A percentile compares a stretch with the other conserved stretches of the same genome.
Conservation (phyloP, 2,329 filamentous ascomycete species). For the Ustulina deusta region DNA sequence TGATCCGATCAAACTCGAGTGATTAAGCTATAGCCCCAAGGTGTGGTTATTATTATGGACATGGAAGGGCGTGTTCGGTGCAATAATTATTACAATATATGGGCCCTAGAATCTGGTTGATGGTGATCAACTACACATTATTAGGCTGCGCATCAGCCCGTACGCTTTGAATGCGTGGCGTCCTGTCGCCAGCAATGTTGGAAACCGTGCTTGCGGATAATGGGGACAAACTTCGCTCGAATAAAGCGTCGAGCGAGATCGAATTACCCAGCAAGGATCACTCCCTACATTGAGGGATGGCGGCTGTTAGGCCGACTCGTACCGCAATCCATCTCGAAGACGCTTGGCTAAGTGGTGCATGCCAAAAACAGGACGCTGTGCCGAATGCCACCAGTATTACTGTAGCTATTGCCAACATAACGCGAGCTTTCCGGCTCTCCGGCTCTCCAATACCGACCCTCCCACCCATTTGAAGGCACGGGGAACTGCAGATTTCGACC, state of each 20-base stretch:
- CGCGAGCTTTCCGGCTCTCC: background rate
- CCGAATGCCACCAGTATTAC: conserved; percentile 21
- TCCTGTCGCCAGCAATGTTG: conserved; percentile 8
- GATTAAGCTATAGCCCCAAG: conserved; percentile 1
- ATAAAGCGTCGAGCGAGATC: conserved; percentile 8
- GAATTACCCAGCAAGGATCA: conserved; percentile 18
- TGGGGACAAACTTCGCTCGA: conserved; percentile 15
- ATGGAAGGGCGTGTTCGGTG: background rate
- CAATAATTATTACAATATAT: background rate
- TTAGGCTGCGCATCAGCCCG: conserved; percentile 2
- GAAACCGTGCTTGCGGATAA: conserved; percentile 12
- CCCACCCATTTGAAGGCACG: conserved; percentile 15
- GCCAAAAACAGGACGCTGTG: conserved; percentile 13
- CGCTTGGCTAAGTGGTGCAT: conserved; percentile 22
- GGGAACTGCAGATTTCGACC: conserved; percentile 27
- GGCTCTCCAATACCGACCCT: conserved; percentile 17
- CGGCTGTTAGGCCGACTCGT: background rate
- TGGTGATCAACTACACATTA: conserved; percentile 14
- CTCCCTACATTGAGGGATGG: conserved; percentile 22
- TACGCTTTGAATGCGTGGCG: conserved; percentile 16
- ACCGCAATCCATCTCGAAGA: background rate
- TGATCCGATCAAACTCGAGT: conserved; percentile 5
- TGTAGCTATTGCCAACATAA: conserved; percentile 20
- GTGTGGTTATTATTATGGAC: conserved; percentile 23
- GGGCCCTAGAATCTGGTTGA: background rate